Percentiles rank a stretch among this genome's conserved stretches.
Evolutionary conservation across 306 rosid species (phyloP).

Genomic region (Pyrus pyrifolia): DNA sequence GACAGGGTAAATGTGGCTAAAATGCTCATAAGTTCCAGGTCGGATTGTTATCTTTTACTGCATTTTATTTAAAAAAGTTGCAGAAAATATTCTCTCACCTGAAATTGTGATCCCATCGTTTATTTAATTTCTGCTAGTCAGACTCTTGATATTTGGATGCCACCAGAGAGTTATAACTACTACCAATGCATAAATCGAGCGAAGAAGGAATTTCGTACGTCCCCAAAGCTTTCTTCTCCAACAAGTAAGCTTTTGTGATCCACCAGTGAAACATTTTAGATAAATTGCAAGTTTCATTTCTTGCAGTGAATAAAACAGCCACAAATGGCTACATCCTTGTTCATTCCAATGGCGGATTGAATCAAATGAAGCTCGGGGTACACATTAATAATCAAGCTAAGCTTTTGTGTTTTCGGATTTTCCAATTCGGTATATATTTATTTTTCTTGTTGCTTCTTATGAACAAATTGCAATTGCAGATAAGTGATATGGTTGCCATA

Average conservation of each 20-base stretch:
- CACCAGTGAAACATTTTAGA: not conserved
- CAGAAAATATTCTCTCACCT: too few species aligned
- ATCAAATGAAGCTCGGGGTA: constrained; percentile 79
- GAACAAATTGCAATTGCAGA: constrained; percentile 26
- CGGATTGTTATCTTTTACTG: not conserved
- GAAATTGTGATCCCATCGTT: constrained; percentile 28
- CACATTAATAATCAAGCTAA: not conserved
- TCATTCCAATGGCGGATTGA: constrained; percentile 65
- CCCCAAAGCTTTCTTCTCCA: not conserved
- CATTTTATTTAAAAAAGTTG: not conserved
- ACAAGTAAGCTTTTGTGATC: not conserved
- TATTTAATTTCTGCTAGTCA: constrained; percentile 38
- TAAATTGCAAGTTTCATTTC: not conserved
- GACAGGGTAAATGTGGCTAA: not conserved
- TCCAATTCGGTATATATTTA: not conserved
- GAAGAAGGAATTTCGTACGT: constrained; percentile 27
- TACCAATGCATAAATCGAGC: constrained; percentile 32
- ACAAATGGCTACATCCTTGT: constrained; percentile 56
- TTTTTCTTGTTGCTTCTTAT: not conserved
- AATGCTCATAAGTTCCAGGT: not conserved
- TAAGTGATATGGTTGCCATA: constrained; percentile 68
- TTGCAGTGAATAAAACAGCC: constrained; percentile 19
- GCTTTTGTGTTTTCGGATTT: not conserved
- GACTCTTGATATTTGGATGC: constrained; percentile 52
- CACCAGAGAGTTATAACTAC: constrained; percentile 29